Base-by-base conservation (phyloP, 2,329 filamentous ascomycete species). In the Monosporascus sp. region DNA sequence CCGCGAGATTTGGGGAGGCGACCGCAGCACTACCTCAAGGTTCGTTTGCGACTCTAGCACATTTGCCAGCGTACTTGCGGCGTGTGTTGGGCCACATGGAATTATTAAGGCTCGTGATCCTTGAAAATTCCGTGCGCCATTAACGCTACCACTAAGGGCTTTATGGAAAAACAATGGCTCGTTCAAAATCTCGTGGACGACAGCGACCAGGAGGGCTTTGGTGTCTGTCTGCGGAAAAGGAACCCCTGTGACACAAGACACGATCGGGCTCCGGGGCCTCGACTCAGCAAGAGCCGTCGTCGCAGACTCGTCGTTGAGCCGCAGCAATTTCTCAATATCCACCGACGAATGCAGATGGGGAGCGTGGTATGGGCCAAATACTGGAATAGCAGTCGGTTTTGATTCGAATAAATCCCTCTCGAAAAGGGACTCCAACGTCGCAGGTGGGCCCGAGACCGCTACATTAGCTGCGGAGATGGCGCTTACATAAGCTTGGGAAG, bases 341-440 rank as follows among this genome's bases (percentile, higher is more conserved):
- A 63, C 66, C 17, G 63, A 58, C 1, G 69, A 69, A 60, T 82
- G 75, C n/a, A 83, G 69, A 62, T 82, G 79, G 3, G 74, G 57
- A 38, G 81, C 78, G 61, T 84, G 81, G 60, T 82, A 84, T 7
- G 81, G 80, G 0, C 77, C 81, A 57, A 79, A 77, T 26, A 84
- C 74, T 0, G 80, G 78, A 50, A 82, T 74, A 2, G 73, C 68
- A n/a, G 73, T 74, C 16, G 73, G 70, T 57, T 73, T 74, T 37
- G 69, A 66, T 7, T 73, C 68, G 37, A 75, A 72, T 44, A 72
- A 59, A 16, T 71, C 64, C 31, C 70, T 68, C 46, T 68, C 66
- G 52, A 73, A 70, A 26, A 84, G 66, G 5, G 68, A 62, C 52
- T 72, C 70, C 26, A 83, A 67, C 0, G 75, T 78, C 2, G 68